These are phyloP conservation scores for Colletotrichum cordylinicola DNA, from an alignment of 2,329 filamentous ascomycete species.

Conservation along the genomic window DNA sequence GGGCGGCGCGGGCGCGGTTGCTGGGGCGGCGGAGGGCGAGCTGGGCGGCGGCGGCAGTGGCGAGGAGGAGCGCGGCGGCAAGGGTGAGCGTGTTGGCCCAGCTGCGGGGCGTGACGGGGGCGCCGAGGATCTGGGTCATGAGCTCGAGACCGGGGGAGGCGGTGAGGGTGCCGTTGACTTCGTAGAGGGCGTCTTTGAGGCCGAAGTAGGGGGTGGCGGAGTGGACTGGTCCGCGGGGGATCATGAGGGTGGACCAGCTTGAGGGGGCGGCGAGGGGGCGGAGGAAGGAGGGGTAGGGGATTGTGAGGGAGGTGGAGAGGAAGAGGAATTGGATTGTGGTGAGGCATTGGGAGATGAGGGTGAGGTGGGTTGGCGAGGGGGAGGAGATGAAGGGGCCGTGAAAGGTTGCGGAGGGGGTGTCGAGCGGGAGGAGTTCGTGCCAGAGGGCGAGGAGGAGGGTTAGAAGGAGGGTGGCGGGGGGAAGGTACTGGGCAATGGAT, in stretches of 20 bases:
- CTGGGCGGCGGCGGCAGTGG: conserved; percentile 62
- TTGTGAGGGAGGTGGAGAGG: conserved; percentile 69
- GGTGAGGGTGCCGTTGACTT: conserved; percentile 67
- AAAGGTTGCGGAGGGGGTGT: background rate
- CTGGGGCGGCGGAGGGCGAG: conserved; percentile 35
- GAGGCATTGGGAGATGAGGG: conserved; percentile 37
- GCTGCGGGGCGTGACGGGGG: conserved; percentile 64
- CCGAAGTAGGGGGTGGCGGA: conserved; percentile 28
- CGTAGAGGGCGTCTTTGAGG: conserved; percentile 63
- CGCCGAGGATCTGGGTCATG: conserved; percentile 71
- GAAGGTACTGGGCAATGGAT: background rate
- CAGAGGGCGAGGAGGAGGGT: background rate
- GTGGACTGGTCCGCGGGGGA: conserved; percentile 40
- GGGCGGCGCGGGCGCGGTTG: conserved; percentile 54
- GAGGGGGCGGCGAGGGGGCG: conserved; percentile 71
- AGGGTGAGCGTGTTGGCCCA: conserved; percentile 75
- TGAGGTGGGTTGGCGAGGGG: background rate
- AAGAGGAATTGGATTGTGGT: conserved; percentile 80
- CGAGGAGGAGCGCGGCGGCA: conserved; percentile 61
- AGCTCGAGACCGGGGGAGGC: conserved; percentile 62
- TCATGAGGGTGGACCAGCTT: conserved; percentile 73
- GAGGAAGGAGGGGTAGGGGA: conserved; percentile 76
- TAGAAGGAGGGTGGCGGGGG: background rate
- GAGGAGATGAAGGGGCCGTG: background rate
- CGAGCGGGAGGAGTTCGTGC: background rate